Evolutionary conservation across 2,329 filamentous ascomycete species (phyloP).

Genomic region (Simplicillium aogashimaense): DNA sequence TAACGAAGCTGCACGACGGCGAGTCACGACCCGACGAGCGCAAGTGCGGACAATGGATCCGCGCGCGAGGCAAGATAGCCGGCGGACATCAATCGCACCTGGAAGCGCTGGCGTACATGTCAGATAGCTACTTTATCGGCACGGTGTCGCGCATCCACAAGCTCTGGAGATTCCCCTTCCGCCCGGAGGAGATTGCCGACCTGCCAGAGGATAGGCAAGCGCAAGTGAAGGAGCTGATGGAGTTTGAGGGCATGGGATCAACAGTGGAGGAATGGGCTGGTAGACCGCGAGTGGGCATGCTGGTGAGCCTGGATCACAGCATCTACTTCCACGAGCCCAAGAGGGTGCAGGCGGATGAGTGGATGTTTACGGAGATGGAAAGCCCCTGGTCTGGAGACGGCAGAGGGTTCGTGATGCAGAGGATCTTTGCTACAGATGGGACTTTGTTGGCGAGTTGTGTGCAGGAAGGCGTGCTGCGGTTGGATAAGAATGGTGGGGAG

Average conservation of each 20-base stretch:
- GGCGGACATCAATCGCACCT: conserved; percentile 76
- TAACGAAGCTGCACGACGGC: conserved; percentile 24
- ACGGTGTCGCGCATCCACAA: conserved; percentile 75
- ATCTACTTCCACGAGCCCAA: conserved; percentile 58
- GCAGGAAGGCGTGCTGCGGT: conserved; percentile 55
- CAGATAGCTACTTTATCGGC: conserved; percentile 86
- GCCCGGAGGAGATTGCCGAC: conserved; percentile 41
- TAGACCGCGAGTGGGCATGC: conserved; percentile 64
- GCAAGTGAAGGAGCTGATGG: conserved; percentile 26
- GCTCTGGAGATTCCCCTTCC: conserved; percentile 61
- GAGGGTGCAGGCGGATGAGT: conserved; percentile 53
- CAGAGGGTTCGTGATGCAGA: conserved; percentile 64
- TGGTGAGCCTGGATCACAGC: conserved; percentile 70
- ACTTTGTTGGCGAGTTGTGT: conserved; percentile 68
- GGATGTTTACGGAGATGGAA: conserved; percentile 74
- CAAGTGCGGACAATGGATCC: conserved; percentile 64
- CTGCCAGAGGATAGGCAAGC: conserved; percentile 30
- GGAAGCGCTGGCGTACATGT: conserved; percentile 84
- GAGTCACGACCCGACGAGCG: conserved; percentile 52
- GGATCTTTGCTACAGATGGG: conserved; percentile 62
- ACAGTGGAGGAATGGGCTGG: conserved; percentile 36
- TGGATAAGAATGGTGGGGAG: conserved; percentile 31
- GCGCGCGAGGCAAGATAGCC: conserved; percentile 64
- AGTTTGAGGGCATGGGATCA: conserved; percentile 28
- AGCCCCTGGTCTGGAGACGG: conserved; percentile 74